Conservation (phyloP, 1,284 basidiomycete genomes). For the Coriolopsis trogii region DNA sequence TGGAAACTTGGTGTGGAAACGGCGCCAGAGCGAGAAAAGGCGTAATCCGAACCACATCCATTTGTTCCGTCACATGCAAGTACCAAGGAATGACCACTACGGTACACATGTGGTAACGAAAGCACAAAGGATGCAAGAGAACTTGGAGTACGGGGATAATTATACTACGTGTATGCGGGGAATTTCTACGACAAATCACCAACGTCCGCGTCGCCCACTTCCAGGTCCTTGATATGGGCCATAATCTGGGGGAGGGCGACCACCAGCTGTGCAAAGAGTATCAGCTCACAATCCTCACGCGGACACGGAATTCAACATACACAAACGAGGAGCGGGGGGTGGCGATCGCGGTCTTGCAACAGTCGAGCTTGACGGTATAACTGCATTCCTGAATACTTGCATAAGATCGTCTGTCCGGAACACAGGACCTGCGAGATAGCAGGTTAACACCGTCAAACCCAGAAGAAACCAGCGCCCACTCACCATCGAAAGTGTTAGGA, state of each 20-base stretch:
- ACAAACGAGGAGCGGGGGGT: conserved; percentile 48
- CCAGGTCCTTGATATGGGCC: conserved; percentile 45
- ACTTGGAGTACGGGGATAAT: not conserved
- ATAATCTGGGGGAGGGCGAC: conserved; percentile 48
- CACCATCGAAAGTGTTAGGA: conserved; percentile 79
- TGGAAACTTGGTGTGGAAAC: too few species aligned
- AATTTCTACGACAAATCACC: conserved; percentile 11
- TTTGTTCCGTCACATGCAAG: too few species aligned
- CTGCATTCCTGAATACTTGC: conserved; percentile 75
- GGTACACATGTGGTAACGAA: not conserved
- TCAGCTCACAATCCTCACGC: not conserved
- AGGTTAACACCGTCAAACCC: conserved; percentile 1
- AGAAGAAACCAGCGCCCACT: conserved; percentile 33
- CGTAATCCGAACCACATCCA: too few species aligned
- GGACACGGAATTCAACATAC: conserved; percentile 29
- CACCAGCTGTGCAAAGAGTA: conserved; percentile 11
- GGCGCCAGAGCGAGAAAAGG: too few species aligned
- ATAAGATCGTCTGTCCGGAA: conserved; percentile 88
- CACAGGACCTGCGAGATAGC: conserved; percentile 66
- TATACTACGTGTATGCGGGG: conserved; percentile 1
- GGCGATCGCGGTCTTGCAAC: conserved; percentile 47
- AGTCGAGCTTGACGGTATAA: conserved; percentile 70
- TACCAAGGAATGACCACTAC: too few species aligned
- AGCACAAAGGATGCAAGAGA: not conserved
- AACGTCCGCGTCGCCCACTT: conserved; percentile 35